A percentile compares a stretch with the other conserved stretches of the same genome.
These are phyloP conservation scores for Powellomyces hirtus DNA, from an alignment of 192 early-diverging fungal genomes.

Conservation along the genomic window DNA sequence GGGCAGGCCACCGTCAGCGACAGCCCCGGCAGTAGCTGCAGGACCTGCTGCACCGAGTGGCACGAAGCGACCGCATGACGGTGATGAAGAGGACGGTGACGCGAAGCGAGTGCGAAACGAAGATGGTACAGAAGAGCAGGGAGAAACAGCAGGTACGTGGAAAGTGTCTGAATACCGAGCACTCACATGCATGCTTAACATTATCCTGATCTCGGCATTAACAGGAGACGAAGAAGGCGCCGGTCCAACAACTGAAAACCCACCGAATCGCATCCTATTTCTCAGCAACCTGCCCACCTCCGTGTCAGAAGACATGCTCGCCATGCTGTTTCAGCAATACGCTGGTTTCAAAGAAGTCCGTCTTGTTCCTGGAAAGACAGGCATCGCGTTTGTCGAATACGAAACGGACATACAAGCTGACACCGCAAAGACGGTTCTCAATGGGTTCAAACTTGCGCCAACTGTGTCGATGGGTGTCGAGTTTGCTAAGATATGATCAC, in stretches of 20 bases:
- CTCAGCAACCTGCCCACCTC: constrained; percentile 33
- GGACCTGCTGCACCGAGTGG: background rate
- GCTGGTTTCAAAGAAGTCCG: constrained; percentile 67
- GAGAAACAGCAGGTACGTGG: background rate
- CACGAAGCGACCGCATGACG: constrained; percentile 25
- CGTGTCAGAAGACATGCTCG: constrained; percentile 48
- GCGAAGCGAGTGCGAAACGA: constrained; percentile 16
- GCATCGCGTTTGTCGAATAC: constrained; percentile 70
- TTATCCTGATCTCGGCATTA: too few species aligned
- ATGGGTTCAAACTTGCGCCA: constrained; percentile 49
- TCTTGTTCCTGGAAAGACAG: constrained; percentile 60
- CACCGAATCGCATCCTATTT: constrained; percentile 11
- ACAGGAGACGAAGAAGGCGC: background rate
- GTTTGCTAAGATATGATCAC: constrained; percentile 50
- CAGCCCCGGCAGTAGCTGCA: background rate
- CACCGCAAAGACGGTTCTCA: constrained; percentile 51
- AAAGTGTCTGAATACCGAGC: background rate
- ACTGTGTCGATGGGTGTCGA: constrained; percentile 49
- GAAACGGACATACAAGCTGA: constrained; percentile 51
- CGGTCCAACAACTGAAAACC: background rate
- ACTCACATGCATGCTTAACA: background rate
- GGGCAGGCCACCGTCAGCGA: background rate
- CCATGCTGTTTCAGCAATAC: constrained; percentile 59
- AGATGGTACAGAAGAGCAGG: constrained; percentile 30
- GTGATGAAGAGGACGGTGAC: constrained; percentile 22